Evolutionary conservation across 2,329 filamentous ascomycete species (phyloP), one percentile per base, ranked within the genome.

Genomic region (Fragosphaeria purpurea): DNA sequence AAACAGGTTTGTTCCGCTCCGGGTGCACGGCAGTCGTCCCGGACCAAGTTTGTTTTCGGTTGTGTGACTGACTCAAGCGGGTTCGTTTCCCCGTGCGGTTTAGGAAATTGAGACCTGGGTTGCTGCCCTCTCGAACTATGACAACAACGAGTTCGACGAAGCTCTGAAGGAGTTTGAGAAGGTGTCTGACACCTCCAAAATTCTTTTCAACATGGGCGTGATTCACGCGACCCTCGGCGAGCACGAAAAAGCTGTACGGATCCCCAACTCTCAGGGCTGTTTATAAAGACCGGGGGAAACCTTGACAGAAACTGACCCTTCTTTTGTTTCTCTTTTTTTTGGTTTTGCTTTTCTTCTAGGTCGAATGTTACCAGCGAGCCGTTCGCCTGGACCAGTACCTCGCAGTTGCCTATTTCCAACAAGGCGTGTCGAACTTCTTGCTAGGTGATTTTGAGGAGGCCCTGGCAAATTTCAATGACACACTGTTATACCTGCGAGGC

Each of bases 61-160:
- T 50, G 53, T 42, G 42, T 46, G 22, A 22, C 22, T 22, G 22
- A 22, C 22, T 22, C 22, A 22, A 22, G 22, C 22, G 22, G 22
- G 22, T 22, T 22, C 22, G 22, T 22, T 22, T 22, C 22, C 22
- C 22, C 22, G 22, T 22, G 22, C 22, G 22, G 22, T 47, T 42
- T 56, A 95, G 90, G 93, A 98, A 85, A 98, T 98, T 69, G 91
- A 97, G 73, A 95, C 88, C 46, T 98, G 93, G 93, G 93, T 97
- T 59, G 76, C 84, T 66, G 93, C 93, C 68, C 81, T 98, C 50
- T 82, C 75, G 60, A 84, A 85, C 65, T 98, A 98, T 72, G 93
- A 98, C 71, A 93, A 91, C 71, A 95, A 95, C 70, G 88, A 98
- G 63, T 97, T 95, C 69, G 91, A 97, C 62, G 86, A 91, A 58